Percentiles rank a stretch among this genome's conserved stretches.
These are phyloP conservation scores for Citrus reticulata DNA, from an alignment of 345 rosid species.

Conservation along the genomic window DNA sequence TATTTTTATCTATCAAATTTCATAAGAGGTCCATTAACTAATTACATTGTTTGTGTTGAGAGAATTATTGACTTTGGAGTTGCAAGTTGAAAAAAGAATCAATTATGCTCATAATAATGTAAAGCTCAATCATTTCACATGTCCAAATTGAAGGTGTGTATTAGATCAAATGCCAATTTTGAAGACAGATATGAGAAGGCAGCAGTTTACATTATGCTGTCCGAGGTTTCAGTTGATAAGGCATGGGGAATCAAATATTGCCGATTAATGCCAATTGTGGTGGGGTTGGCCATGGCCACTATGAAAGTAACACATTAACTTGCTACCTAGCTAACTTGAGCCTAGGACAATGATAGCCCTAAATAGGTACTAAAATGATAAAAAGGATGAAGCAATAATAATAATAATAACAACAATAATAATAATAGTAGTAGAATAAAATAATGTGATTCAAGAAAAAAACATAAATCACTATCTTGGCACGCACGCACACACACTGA, in stretches of 20 bases:
- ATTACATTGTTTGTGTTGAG: neutral
- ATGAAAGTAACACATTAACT: neutral
- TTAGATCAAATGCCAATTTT: neutral
- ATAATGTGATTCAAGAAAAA: too few relatives aligned
- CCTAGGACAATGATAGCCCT: neutral
- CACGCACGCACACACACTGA: neutral
- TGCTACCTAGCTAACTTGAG: neutral
- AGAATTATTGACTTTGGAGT: neutral
- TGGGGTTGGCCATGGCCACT: neutral
- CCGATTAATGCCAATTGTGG: neutral
- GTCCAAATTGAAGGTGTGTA: neutral
- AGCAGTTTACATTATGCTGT: neutral
- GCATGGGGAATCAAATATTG: neutral
- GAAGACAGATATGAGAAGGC: neutral
- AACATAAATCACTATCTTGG: neutral
- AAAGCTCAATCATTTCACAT: neutral
- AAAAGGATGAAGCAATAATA: neutral
- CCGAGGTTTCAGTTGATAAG: constrained; percentile 3
- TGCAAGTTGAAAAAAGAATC: neutral
- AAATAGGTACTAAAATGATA: neutral
- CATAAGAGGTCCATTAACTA: neutral
- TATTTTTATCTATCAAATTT: neutral
- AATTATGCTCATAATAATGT: neutral
- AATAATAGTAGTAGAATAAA: neutral
- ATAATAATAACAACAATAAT: neutral